Percentiles rank a stretch among this genome's conserved stretches.
These are phyloP conservation scores for Harringtonia aguacate DNA, from an alignment of 2,329 filamentous ascomycete species.

Conservation along the genomic window DNA sequence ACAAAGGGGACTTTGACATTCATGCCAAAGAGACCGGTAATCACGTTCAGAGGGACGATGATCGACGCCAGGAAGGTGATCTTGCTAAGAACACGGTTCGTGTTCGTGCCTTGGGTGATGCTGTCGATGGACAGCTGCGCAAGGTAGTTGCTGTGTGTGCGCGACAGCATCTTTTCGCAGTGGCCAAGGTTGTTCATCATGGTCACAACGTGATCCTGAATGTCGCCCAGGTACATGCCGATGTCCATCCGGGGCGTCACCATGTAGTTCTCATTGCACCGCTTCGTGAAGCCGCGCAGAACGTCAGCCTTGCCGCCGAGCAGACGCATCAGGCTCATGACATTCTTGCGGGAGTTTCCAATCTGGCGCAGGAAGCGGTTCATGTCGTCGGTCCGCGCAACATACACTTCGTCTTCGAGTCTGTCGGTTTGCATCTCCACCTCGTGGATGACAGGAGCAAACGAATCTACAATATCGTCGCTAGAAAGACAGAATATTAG, in stretches of 20 bases:
- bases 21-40: constrained; percentile 83
- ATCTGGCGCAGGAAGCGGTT: constrained; percentile 79
- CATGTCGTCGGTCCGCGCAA: constrained; percentile 82
- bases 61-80: constrained; percentile 92
- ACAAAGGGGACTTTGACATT: constrained; percentile 66
- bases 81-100: constrained; percentile 85
- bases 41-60: constrained; percentile 88
- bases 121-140: constrained; percentile 90
- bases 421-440: constrained; percentile 82
- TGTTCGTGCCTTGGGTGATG: constrained; percentile 75
- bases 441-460: constrained; percentile 78
- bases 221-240: constrained; percentile 90
- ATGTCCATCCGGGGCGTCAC: constrained; percentile 95
- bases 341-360: constrained; percentile 84
- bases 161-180: constrained; percentile 94
- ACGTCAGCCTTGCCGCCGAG: constrained; percentile 97
- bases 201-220: constrained; percentile 97
- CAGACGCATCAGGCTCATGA: constrained; percentile 85
- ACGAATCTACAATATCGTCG: constrained; percentile 95
- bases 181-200: constrained; percentile 96
- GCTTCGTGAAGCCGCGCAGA: constrained; percentile 93
- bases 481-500: constrained; percentile 29
- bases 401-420: constrained; percentile 93
- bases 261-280: constrained; percentile 95
- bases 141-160: constrained; percentile 91